Base-by-base conservation (phyloP, 306 rosid species). In the Casuarina glauca region DNA sequence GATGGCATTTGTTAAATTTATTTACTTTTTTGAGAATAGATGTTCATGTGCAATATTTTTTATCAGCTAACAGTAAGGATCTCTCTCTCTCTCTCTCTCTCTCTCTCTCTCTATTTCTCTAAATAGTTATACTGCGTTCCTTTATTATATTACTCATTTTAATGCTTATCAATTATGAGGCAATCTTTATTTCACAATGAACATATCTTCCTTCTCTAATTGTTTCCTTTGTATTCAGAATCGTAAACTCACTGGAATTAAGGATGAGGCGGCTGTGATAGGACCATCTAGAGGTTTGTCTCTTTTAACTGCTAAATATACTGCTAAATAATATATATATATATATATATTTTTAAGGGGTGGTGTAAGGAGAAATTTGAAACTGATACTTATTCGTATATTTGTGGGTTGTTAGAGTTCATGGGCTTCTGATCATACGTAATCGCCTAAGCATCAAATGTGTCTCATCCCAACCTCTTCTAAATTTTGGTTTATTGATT, bases 171-270 rank as follows among this genome's bases (percentile, higher is more conserved):
- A 54, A 54, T n/a, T 9, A 17, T 2, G 3, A 61, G n/a, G 12
- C 11, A 61, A 61, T 35, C 8, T 13, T 35, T 36, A 61, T 12
- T 61, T 61, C 42, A 36, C 10, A 36, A 32, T n/a, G 26, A 5
- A 9, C 26, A n/a, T 51, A 36, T 57, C 36, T 19, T 19, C 11
- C 62, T 1, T 11, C 12, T 50, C 16, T 7, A 50, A 9, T 10
- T 50, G 54, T 50, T 50, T 3, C 9, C 8, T n/a, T 57, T 26
- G 71, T 54, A 44, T 76, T 67, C 88, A 93, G 94, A 85, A 90
- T 67, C 93, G 64, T 52, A 84, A 61, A 55, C 1, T 93, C 62
- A 88, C 76, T 57, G 86, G 90, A 85, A 88, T 93, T 71, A 83
- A 58, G 85, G 86, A 76, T 48, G 87, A 70, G 57, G 61, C 60